Conservation (phyloP, 2,329 filamentous ascomycete genomes). For the Penicillium paneum region DNA sequence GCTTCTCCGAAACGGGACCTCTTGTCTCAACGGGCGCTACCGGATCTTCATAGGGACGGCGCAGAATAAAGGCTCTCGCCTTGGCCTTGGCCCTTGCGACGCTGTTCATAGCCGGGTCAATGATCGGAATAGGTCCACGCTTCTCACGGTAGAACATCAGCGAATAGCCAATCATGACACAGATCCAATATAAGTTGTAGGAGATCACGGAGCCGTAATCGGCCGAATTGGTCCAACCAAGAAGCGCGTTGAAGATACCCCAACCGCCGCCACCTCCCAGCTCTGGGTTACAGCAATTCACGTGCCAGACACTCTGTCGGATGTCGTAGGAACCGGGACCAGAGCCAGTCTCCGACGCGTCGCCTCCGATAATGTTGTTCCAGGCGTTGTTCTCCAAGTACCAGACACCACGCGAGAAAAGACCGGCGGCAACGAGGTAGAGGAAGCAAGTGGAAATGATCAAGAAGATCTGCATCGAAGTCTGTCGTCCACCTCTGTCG, state of each 20-base stretch:
- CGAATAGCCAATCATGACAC: conserved; percentile 18
- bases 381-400: conserved; percentile 65
- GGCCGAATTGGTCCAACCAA: conserved; percentile 85
- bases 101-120: conserved; percentile 16
- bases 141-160: conserved; percentile 22
- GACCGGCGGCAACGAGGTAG: conserved; percentile 77
- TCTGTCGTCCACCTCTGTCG: conserved; percentile 57
- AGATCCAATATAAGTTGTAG: conserved; percentile 79
- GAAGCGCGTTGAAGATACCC: conserved; percentile 80
- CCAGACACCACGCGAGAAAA: conserved; percentile 77
- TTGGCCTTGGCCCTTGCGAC: conserved; percentile 11
- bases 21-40: not conserved
- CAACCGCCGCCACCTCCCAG: conserved; percentile 72
- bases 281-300: conserved; percentile 77
- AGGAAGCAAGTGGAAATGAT: conserved; percentile 77
- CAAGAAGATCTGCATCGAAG: conserved; percentile 72
- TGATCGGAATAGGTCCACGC: conserved; percentile 15
- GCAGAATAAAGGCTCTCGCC: conserved; percentile 18
- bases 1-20: not conserved
- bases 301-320: conserved; percentile 73
- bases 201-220: conserved; percentile 82
- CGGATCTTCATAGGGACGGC: conserved; percentile 9
- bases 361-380: conserved; percentile 34
- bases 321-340: conserved; percentile 80
- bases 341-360: conserved; percentile 58